Evolutionary conservation across 768 basidiomycete genomes (phyloP), one percentile per base, ranked within the genome.

Genomic region (Trametes sanguinea): DNA sequence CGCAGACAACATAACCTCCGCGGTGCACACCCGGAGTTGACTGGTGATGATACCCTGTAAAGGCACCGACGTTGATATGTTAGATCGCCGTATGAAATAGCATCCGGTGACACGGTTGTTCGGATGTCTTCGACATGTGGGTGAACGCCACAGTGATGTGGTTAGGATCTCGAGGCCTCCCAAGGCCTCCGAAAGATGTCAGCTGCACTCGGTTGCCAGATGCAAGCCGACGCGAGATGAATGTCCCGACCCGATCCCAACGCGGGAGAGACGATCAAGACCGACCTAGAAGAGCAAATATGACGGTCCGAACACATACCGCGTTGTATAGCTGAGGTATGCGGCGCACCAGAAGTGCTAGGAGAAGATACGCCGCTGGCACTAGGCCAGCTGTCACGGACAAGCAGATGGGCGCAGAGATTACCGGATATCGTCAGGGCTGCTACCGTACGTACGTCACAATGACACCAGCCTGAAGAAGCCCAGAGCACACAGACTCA

Each of bases 81-180:
- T 59, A 59, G 57, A 59, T 59, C 33, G 57, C 57, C 57, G 57
- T 50, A 59, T 6, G 50, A 44, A 51, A 37, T 44, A 32, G 32
- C 42, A 33, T 50, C 57, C 39, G 50, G 16, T 10, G 39, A 51
- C 22, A 27, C 27, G 39, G 46, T 30, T 50, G 17, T 22, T 46
- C 40, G 37, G 17, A 42, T 27, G 30, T 42, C n/a, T n/a, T 35
- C 29, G 6, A 45, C 57, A 59, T 59, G 57, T 52, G 57, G 48
- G 8, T 17, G 42, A 29, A 52, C 57, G 57, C 57, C 57, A 59
- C 57, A 51, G 51, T 51, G 57, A 44, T 59, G 39, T 16, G 14
- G 35, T 22, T 54, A 30, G 37, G 8, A 32, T 27, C 11, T 46
- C 16, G 46, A 35, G 4, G 50, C 27, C 46, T 16, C 27, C 39